Conservation (phyloP, 495 filamentous ascomycete species). For the Daldinia vernicosa region DNA sequence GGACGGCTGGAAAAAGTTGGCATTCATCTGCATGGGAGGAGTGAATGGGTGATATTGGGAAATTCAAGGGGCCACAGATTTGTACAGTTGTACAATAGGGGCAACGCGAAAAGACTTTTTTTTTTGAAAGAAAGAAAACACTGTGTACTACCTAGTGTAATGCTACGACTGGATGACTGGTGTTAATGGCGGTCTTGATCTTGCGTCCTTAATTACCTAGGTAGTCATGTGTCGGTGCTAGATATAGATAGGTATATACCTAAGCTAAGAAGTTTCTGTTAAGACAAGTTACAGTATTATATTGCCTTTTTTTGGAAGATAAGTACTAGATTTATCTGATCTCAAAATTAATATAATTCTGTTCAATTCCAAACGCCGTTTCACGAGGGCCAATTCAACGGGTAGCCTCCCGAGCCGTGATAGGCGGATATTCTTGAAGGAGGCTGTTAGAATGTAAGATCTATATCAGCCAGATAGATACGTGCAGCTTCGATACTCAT, state of each 20-base stretch:
- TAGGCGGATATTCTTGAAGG: background rate
- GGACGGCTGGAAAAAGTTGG: slow-evolving; percentile 48
- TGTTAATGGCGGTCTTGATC: background rate
- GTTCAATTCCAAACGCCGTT: background rate
- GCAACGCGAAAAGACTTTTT: slow-evolving; percentile 25
- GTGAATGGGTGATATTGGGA: slow-evolving; percentile 44
- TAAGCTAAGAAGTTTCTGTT: background rate
- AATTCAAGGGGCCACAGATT: slow-evolving; percentile 34
- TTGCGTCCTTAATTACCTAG: background rate
- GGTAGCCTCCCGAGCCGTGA: background rate
- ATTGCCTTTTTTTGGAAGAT: background rate
- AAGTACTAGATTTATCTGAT: too few species aligned
- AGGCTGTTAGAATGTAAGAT: background rate
- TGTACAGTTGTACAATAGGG: slow-evolving; percentile 48
- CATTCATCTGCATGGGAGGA: slow-evolving; percentile 48
- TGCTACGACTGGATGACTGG: slow-evolving; percentile 21
- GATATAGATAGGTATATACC: background rate
- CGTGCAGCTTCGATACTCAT: background rate
- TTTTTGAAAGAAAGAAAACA: slow-evolving; percentile 11
- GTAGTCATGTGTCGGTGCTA: too few species aligned
- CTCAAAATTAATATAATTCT: background rate
- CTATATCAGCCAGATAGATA: background rate
- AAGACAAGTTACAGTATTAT: background rate
- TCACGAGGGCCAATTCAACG: background rate
- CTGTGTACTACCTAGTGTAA: slow-evolving; percentile 40